These are phyloP conservation scores for Cryptococcus sp. DNA, from an alignment of 1,284 basidiomycete genomes.

Conservation along the genomic window DNA sequence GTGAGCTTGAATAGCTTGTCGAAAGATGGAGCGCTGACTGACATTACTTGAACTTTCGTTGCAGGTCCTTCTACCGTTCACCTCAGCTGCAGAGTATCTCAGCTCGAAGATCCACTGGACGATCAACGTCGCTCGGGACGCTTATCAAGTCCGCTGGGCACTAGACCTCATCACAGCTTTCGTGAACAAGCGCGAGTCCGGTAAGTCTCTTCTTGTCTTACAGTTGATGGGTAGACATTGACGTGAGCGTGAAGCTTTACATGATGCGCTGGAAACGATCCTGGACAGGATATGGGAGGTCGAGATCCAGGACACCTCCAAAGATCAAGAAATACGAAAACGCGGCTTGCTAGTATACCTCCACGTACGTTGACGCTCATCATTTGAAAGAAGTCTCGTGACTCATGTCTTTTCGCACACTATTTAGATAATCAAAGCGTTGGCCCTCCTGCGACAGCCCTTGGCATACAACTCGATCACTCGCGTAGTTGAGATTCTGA, in stretches of 20 bases:
- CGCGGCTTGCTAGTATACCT: constrained; percentile 31
- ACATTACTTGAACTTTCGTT: background rate
- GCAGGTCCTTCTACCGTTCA: constrained; percentile 20
- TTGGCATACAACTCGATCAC: constrained; percentile 63
- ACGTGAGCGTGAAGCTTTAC: constrained; percentile 54
- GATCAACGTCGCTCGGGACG: constrained; percentile 58
- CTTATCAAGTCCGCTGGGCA: constrained; percentile 63
- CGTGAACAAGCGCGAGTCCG: constrained; percentile 72
- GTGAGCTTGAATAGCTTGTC: constrained; percentile 52
- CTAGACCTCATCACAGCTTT: constrained; percentile 67
- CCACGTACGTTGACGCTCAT: constrained; percentile 21
- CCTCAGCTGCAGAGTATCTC: constrained; percentile 57
- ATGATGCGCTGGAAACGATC: constrained; percentile 55
- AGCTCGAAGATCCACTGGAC: constrained; percentile 64
- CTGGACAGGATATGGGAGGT: constrained; percentile 56
- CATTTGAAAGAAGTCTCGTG: background rate
- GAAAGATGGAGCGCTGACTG: too few species aligned
- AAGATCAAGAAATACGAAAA: constrained; percentile 23
- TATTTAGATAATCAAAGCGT: constrained; percentile 70
- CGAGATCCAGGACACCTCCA: constrained; percentile 39
- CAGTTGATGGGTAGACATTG: background rate
- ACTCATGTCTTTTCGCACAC: background rate
- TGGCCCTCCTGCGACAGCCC: constrained; percentile 73
- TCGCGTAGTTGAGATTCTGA: constrained; percentile 68
- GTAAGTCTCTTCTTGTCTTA: constrained; percentile 51